Base-by-base conservation (phyloP, 2,329 filamentous ascomycete species). In the Exophiala mesophila region DNA sequence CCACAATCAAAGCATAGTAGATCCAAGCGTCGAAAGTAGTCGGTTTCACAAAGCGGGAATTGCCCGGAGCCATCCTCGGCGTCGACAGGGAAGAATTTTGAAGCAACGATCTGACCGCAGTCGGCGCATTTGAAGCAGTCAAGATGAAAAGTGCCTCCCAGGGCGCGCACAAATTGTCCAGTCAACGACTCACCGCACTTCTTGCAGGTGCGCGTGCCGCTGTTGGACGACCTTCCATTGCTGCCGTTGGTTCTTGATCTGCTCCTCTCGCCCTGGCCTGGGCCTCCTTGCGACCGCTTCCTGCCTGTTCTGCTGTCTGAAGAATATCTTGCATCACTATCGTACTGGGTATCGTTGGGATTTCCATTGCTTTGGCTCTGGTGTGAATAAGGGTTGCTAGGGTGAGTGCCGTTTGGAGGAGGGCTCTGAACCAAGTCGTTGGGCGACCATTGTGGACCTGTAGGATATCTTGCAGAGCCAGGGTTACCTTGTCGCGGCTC, bases 41-140 rank as follows among this genome's bases (percentile, higher is more conserved):
- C 92, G 17, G 84, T 97, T 68, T 98, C 92, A 72, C 92, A 98
- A 3, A 98, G 78, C 6, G 92, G 92, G 62, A 96, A 97, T 63
- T 96, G 92, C 33, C 64, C 63, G 15, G 76, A 82, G 29, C 87
- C 88, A 55, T 88, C 80, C 57, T 94, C 88, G 56, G 94, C 87
- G 54, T 95, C 89, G 5, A 94, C 86, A 1, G 92, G 92, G 66
- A 98, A 98, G 76, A 98, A 98, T 60, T 98, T 98, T 39, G 90
- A 96, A 30, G 92, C 92, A 26, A 98, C 92, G 47, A 97, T 94
- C 64, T 95, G 85, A 55, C 86, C 88, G 60, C 92, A 98, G 63
- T 98, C 92, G 69, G 88, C 80, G 66, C 92, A 98, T 63, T 88
- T 94, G 69, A 98, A 98, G 73, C 92, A 98, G 65, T 98, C 90